Evolutionary conservation across 129 eudicot genomes (phyloP).

Genomic region (Apium graveolens): DNA sequence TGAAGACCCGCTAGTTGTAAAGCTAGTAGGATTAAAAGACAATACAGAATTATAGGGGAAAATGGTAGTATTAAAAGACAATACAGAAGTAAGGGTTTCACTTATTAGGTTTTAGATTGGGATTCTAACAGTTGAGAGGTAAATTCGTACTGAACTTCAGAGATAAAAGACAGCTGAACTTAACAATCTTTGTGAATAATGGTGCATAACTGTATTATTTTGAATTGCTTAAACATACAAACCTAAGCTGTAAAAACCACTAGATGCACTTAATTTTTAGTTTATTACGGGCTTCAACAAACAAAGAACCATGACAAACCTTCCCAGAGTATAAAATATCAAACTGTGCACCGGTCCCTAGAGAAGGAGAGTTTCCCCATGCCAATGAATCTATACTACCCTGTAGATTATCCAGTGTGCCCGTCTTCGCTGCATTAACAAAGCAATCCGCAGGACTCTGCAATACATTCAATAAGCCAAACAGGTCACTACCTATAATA

Average conservation of each 20-base stretch:
- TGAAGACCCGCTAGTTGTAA: too few relatives aligned
- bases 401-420: conserved; percentile 53
- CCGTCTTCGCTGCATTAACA: conserved; percentile 67
- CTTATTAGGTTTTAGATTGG: too few relatives aligned
- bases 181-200: not conserved
- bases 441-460: conserved; percentile 86
- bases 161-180: not conserved
- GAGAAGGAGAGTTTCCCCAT: conserved; percentile 80
- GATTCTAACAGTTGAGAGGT: not conserved
- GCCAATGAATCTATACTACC: conserved; percentile 73
- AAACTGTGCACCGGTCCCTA: conserved; percentile 74
- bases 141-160: not conserved
- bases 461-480: conserved; percentile 9
- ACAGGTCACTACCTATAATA: not conserved
- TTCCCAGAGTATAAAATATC: conserved; percentile 62
- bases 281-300: not conserved
- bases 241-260: not conserved
- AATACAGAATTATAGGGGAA: too few relatives aligned
- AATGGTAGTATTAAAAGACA: too few relatives aligned
- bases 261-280: not conserved
- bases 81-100: too few relatives aligned
- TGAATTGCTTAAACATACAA: not conserved
- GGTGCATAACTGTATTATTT: not conserved
- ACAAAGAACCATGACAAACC: conserved; percentile 26
- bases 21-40: too few relatives aligned